Evolutionary conservation across 345 rosid genomes (phyloP).

Genomic region (Garcia nutans): DNA sequence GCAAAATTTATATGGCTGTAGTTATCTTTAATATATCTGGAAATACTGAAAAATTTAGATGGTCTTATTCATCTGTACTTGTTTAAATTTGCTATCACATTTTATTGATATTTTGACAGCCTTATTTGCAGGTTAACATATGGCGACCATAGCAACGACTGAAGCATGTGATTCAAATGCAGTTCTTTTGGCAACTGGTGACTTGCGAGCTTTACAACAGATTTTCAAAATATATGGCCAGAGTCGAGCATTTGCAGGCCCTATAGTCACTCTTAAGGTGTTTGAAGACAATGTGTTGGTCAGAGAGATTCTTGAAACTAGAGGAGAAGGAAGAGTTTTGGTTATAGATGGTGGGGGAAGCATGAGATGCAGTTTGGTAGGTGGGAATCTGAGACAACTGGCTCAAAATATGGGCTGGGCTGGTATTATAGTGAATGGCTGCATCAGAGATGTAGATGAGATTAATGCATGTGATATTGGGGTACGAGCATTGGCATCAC

Average conservation of each 20-base stretch:
- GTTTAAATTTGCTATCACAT: background rate
- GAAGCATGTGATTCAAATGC: constrained; percentile 84
- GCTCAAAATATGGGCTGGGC: constrained; percentile 88
- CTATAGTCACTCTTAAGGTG: constrained; percentile 69
- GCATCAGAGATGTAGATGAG: constrained; percentile 84
- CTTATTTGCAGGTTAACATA: constrained; percentile 22
- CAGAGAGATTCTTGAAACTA: constrained; percentile 63
- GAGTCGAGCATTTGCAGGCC: constrained; percentile 63
- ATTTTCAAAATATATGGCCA: constrained; percentile 74
- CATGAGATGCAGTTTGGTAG: constrained; percentile 76
- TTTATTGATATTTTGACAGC: background rate
- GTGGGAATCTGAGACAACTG: constrained; percentile 69
- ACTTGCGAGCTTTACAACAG: constrained; percentile 67
- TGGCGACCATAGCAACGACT: constrained; percentile 70
- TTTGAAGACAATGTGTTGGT: constrained; percentile 87
- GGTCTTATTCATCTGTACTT: background rate
- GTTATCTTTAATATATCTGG: too few species aligned
- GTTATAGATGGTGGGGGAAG: constrained; percentile 92
- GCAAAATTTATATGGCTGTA: too few species aligned
- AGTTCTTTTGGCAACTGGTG: constrained; percentile 51
- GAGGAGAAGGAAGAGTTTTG: constrained; percentile 77
- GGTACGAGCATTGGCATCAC: constrained; percentile 73
- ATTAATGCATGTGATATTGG: constrained; percentile 72
- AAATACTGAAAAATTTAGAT: too few species aligned
- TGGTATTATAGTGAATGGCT: constrained; percentile 76